phyloP scores from a whole-genome alignment of 2,329 filamentous ascomycete genomes.

The Cladosporium oxysporum region DNA sequence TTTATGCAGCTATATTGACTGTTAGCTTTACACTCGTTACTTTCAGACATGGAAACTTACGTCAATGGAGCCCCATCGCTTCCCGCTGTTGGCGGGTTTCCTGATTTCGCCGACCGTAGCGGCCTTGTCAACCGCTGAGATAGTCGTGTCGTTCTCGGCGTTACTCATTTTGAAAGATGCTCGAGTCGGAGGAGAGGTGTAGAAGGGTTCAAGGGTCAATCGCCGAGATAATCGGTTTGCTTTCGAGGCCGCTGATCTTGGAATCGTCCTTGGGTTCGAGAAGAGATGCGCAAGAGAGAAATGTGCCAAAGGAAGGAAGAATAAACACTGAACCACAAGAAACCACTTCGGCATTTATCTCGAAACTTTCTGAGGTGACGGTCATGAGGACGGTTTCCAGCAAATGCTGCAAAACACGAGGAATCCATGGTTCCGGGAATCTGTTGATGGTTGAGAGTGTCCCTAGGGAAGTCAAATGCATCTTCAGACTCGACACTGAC shows the following conservation, averaged over 20 bases:
- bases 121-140: neutral
- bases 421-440: neutral
- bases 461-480: neutral
- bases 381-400: neutral
- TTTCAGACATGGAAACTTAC: neutral
- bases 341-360: neutral
- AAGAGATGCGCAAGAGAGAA: neutral
- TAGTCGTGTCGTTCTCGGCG: neutral
- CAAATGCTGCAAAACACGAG: neutral
- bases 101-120: neutral
- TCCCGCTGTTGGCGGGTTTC: neutral
- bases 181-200: neutral
- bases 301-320: neutral
- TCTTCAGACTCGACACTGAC: neutral
- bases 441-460: neutral
- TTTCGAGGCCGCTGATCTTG: neutral
- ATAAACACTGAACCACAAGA: neutral
- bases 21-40: neutral
- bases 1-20: neutral
- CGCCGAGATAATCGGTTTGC: neutral
- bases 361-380: neutral
- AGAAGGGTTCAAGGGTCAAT: neutral
- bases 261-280: neutral
- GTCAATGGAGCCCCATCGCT: neutral
- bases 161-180: neutral